A percentile compares a stretch with the other conserved stretches of the same genome.
Evolutionary conservation across 2,329 filamentous ascomycete species (phyloP).

Genomic region (Penicillium sp.): DNA sequence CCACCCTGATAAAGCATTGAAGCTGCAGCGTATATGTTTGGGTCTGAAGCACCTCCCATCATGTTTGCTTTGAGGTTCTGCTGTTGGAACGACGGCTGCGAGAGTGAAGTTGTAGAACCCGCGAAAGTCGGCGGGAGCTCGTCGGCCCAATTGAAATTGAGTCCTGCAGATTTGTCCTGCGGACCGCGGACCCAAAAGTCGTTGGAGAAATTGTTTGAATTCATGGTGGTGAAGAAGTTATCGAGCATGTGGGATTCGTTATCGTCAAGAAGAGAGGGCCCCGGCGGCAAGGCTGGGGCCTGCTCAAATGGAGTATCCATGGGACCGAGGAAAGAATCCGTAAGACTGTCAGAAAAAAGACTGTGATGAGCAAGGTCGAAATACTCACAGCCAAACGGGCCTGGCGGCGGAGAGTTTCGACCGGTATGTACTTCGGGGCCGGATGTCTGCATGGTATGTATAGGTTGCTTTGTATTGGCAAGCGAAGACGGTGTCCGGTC

Average conservation of each 20-base stretch:
- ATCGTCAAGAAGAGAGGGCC: conserved; percentile 64
- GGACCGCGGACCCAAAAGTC: conserved; percentile 38
- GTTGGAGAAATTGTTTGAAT: conserved; percentile 37
- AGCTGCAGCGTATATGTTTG: conserved; percentile 59
- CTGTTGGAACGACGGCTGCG: conserved; percentile 47
- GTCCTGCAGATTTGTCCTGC: conserved; percentile 29
- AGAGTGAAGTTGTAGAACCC: conserved; percentile 63
- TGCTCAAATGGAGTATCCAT: conserved; percentile 43
- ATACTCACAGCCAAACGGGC: conserved; percentile 67
- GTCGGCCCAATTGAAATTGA: conserved; percentile 39
- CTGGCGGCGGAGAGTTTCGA: conserved; percentile 54
- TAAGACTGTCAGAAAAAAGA: neutral
- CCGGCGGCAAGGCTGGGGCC: conserved; percentile 62
- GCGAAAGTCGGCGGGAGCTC: conserved; percentile 65
- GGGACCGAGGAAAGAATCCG: conserved; percentile 36
- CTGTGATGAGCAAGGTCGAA: neutral
- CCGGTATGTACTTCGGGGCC: conserved; percentile 30
- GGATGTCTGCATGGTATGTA: conserved; percentile 33
- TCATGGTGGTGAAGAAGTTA: conserved; percentile 45
- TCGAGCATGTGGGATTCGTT: conserved; percentile 56
- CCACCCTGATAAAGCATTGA: conserved; percentile 48
- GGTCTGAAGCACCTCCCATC: conserved; percentile 28
- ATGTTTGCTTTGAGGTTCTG: conserved; percentile 27
- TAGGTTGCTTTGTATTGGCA: neutral
- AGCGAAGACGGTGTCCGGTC: conserved; percentile 1